Evolutionary conservation across 2,329 filamentous ascomycete species (phyloP).

Genomic region (Fusarium nanum): DNA sequence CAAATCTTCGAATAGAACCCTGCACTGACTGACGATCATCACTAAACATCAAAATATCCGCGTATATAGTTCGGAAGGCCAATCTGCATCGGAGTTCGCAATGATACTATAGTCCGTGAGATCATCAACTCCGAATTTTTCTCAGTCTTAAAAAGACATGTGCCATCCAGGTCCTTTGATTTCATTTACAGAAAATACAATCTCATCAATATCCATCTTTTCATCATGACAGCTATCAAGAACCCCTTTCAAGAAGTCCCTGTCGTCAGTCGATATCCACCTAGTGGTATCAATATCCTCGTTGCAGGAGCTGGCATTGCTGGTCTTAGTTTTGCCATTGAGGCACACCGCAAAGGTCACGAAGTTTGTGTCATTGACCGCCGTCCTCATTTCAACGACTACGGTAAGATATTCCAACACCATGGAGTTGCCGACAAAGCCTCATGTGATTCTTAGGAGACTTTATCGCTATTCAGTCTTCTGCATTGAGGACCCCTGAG

Average conservation of each 20-base stretch:
- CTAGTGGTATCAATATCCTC: neutral
- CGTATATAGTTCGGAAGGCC: neutral
- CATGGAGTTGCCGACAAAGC: neutral
- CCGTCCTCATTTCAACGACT: neutral
- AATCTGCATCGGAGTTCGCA: neutral
- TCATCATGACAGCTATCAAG: neutral
- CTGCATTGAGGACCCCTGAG: neutral
- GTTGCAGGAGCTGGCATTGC: neutral
- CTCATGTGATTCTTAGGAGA: neutral
- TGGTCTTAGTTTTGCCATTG: slow-evolving; percentile 21
- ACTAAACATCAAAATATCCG: neutral
- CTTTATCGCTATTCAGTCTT: neutral
- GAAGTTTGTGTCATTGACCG: neutral
- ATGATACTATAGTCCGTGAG: neutral
- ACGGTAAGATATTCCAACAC: neutral
- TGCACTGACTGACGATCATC: neutral
- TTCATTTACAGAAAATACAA: neutral
- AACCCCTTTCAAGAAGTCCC: neutral
- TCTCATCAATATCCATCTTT: neutral
- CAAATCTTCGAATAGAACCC: neutral
- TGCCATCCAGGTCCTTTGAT: no score
- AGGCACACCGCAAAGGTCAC: slow-evolving; percentile 18
- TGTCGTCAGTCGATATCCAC: neutral
- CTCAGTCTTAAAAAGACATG: neutral
- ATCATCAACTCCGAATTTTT: neutral